Conservation (phyloP, 2,329 filamentous ascomycete genomes). For the Fusarium sp. region DNA sequence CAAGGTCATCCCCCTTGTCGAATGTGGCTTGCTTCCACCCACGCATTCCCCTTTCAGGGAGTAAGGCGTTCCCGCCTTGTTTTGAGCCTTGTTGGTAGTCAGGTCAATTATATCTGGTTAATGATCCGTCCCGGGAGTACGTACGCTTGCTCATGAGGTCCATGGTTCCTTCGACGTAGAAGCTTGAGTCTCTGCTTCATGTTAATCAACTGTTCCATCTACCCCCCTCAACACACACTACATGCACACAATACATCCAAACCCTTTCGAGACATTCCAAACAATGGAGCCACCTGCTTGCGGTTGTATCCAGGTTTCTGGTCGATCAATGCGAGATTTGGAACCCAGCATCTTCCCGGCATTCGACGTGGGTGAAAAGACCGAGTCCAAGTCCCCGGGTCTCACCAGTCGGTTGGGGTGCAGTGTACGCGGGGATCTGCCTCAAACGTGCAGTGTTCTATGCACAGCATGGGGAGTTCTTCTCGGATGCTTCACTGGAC, state of each 20-base stretch:
- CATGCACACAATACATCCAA: background rate
- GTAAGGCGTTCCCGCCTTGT: constrained; percentile 1
- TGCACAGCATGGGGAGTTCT: constrained; percentile 29
- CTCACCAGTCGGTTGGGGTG: background rate
- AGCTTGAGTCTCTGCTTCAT: background rate
- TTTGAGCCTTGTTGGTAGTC: background rate
- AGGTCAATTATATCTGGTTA: constrained; percentile 28
- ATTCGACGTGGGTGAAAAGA: constrained; percentile 29
- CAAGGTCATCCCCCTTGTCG: background rate
- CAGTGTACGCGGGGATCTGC: background rate
- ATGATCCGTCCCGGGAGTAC: constrained; percentile 1
- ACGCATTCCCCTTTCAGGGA: background rate
- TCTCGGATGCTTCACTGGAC: constrained; percentile 34
- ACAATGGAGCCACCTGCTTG: constrained; percentile 17
- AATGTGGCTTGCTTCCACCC: background rate
- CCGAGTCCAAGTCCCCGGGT: background rate
- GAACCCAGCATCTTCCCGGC: constrained; percentile 33
- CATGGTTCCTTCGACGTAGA: constrained; percentile 2
- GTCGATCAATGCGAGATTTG: constrained; percentile 18
- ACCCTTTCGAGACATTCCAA: background rate
- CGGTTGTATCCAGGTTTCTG: constrained; percentile 4
- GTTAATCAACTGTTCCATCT: background rate
- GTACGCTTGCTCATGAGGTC: background rate
- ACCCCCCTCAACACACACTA: background rate
- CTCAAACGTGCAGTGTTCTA: constrained; percentile 15